Evolutionary conservation across 2,329 filamentous ascomycete species (phyloP).

Genomic region (Ceratocystis destructans): DNA sequence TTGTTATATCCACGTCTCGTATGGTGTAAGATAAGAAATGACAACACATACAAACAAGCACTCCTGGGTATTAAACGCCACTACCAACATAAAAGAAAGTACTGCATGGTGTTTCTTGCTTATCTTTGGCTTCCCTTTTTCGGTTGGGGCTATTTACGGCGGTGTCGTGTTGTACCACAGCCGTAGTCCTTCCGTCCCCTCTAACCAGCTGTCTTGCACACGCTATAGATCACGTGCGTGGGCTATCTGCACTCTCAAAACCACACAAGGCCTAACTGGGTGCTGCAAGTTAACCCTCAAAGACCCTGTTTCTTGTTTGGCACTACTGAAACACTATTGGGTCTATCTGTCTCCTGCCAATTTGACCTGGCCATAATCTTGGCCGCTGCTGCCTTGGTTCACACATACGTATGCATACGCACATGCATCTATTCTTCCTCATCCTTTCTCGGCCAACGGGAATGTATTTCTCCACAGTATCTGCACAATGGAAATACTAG

Average conservation of each 20-base stretch:
- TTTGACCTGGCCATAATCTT: background rate
- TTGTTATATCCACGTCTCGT: background rate
- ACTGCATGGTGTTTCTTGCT: background rate
- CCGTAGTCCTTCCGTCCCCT: background rate
- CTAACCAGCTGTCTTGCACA: background rate
- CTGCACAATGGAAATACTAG: background rate
- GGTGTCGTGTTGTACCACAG: background rate
- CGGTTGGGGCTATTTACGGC: background rate
- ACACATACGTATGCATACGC: background rate
- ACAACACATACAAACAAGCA: background rate
- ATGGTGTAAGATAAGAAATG: background rate
- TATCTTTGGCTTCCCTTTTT: background rate
- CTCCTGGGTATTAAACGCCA: too few relatives aligned
- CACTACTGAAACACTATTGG: background rate
- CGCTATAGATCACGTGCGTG: background rate
- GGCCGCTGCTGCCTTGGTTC: background rate
- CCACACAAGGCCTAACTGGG: too few relatives aligned
- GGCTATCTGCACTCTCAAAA: too few relatives aligned
- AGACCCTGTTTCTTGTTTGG: background rate
- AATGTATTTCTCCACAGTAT: background rate
- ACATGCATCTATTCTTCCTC: background rate
- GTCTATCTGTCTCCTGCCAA: background rate
- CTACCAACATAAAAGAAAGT: background rate
- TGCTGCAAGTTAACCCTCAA: too few relatives aligned
- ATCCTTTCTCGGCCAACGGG: background rate